Percentiles rank a stretch among this genome's conserved stretches.
Evolutionary conservation across 1,139 yeast genomes (phyloP).

Genomic region (Candida sanyaensis): DNA sequence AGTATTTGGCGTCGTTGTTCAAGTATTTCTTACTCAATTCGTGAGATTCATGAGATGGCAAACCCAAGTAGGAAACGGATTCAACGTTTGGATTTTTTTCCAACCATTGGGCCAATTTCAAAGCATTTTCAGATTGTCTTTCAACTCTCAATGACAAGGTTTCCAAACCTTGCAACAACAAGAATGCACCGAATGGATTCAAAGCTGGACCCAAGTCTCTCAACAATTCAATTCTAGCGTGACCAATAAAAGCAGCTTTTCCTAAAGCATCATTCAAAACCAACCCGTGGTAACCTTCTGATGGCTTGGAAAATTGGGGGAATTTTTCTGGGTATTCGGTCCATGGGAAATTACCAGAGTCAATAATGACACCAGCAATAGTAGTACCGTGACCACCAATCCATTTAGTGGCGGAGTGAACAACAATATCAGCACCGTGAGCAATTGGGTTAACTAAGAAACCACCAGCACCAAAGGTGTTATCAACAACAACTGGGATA

Average conservation of each 20-base stretch:
- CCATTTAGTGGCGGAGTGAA: constrained; percentile 97
- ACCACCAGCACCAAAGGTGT: constrained; percentile 98
- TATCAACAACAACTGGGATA: constrained; percentile 90
- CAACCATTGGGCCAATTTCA: constrained; percentile 75
- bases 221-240: constrained; percentile 79
- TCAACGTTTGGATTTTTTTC: constrained; percentile 72
- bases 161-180: constrained; percentile 87
- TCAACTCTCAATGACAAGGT: constrained; percentile 92
- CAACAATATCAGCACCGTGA: constrained; percentile 84
- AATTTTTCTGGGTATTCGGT: constrained; percentile 77
- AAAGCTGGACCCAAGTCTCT: constrained; percentile 92
- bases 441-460: constrained; percentile 81
- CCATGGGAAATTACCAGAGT: constrained; percentile 94
- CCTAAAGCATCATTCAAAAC: constrained; percentile 82
- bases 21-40: constrained; percentile 82
- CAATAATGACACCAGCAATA: constrained; percentile 88
- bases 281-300: constrained; percentile 92
- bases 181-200: constrained; percentile 87
- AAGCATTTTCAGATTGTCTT: constrained; percentile 86
- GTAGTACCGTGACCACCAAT: constrained; percentile 98
- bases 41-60: constrained; percentile 80
- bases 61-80: constrained; percentile 93
- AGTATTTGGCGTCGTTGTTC: constrained; percentile 53
- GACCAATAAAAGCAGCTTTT: constrained; percentile 74
- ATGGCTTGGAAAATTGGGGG: constrained; percentile 89